These are phyloP conservation scores for Quercus parvula DNA, from an alignment of 306 rosid genomes.

Conservation along the genomic window DNA sequence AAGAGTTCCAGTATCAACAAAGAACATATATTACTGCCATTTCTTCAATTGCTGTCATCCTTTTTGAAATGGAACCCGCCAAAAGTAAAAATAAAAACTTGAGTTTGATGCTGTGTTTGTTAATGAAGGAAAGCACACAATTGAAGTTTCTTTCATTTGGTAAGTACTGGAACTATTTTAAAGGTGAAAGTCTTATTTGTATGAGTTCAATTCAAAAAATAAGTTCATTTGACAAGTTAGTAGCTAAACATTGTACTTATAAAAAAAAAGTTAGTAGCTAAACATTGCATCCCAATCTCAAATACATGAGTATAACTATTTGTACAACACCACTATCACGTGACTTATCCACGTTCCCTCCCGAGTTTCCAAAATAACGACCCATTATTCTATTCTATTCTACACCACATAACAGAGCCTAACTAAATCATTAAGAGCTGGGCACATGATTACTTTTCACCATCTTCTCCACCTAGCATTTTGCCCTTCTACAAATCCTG, in stretches of 20 bases:
- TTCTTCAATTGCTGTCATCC: conserved; percentile 96
- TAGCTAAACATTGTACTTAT: too few relatives aligned
- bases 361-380: too few relatives aligned
- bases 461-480: conserved; percentile 17
- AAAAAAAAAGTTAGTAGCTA: too few relatives aligned
- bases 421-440: too few relatives aligned
- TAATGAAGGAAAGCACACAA: not conserved
- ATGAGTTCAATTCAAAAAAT: too few relatives aligned
- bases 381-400: too few relatives aligned
- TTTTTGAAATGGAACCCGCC: conserved; percentile 83
- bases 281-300: too few relatives aligned
- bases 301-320: too few relatives aligned
- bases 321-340: too few relatives aligned
- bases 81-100: conserved; percentile 13
- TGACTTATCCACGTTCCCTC: too few relatives aligned
- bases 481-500: conserved; percentile 36
- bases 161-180: not conserved
- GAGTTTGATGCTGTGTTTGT: not conserved
- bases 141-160: not conserved
- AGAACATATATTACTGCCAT: conserved; percentile 93
- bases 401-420: too few relatives aligned
- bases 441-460: conserved; percentile 23
- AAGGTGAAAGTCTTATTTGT: not conserved
- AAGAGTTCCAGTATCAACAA: conserved; percentile 87
- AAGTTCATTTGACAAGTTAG: not conserved